phyloP scores from a whole-genome alignment of 768 basidiomycete species.

The Leccinum subtestaceum region DNA sequence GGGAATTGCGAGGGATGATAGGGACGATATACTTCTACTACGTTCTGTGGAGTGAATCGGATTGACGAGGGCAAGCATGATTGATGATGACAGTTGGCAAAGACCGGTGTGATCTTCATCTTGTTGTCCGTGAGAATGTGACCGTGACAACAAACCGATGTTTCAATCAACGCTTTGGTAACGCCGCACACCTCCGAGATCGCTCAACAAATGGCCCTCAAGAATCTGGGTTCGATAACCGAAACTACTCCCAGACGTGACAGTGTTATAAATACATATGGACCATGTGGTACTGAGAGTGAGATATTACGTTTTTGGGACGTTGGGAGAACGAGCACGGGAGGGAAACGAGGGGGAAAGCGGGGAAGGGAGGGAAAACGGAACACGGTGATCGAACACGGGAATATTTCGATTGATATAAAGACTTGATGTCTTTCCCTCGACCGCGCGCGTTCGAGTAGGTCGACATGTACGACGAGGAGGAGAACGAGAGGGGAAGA shows the following conservation, averaged over 20 bases:
- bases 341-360: background rate
- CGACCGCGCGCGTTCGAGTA: too few species aligned
- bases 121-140: slow-evolving; percentile 23
- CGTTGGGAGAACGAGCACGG: background rate
- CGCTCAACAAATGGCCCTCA: too few species aligned
- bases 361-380: background rate
- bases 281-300: background rate
- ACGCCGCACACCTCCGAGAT: background rate
- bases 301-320: slow-evolving; percentile 1
- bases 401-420: slow-evolving; percentile 19
- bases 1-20: slow-evolving; percentile 7
- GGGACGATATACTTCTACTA: slow-evolving; percentile 23
- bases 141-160: slow-evolving; percentile 12
- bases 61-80: slow-evolving; percentile 52
- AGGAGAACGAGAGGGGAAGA: slow-evolving; percentile 16
- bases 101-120: slow-evolving; percentile 15
- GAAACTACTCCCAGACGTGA: too few species aligned
- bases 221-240: too few species aligned
- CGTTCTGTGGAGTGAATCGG: slow-evolving; percentile 35
- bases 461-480: background rate
- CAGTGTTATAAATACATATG: too few species aligned
- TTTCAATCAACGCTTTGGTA: slow-evolving; percentile 1
- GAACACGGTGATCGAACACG: slow-evolving; percentile 14
- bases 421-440: background rate
- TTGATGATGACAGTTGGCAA: slow-evolving; percentile 13